Conservation (phyloP, 305 asterid species). For the Stenogyne calaminthoides region DNA sequence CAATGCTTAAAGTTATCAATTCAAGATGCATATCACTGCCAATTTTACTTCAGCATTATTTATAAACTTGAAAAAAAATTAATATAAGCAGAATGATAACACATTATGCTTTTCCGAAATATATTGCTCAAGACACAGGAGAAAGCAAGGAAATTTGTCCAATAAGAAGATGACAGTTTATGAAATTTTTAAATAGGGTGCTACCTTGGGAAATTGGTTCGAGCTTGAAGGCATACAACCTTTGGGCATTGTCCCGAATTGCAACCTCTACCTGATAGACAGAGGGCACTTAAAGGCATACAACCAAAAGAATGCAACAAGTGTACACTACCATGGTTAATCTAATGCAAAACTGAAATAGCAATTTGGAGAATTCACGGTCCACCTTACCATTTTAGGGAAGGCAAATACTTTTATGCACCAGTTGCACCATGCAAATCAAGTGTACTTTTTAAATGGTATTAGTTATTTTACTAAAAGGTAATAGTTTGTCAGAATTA, state of each 20-base stretch:
- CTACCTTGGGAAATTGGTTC: constrained; percentile 68
- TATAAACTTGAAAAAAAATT: constrained; percentile 16
- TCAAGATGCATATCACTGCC: constrained; percentile 19
- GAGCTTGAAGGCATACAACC: constrained; percentile 75
- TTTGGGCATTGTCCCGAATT: constrained; percentile 88
- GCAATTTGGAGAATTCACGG: not conserved
- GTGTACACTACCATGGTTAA: constrained; percentile 2
- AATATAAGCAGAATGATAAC: constrained; percentile 3
- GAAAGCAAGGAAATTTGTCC: not conserved
- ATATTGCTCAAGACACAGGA: constrained; percentile 16
- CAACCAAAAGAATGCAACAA: constrained; percentile 14
- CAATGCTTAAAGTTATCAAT: constrained; percentile 15
- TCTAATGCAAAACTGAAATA: constrained; percentile 15
- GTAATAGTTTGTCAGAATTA: too few species aligned
- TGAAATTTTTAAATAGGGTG: constrained; percentile 8
- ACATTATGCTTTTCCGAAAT: not conserved
- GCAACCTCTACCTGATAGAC: constrained; percentile 88
- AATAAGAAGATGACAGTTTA: constrained; percentile 18
- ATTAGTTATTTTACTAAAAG: too few species aligned
- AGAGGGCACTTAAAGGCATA: constrained; percentile 25
- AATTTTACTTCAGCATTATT: constrained; percentile 20
- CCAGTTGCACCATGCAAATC: too few species aligned
- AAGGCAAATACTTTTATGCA: too few species aligned
- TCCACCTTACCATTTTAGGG: not conserved
- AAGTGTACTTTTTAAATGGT: too few species aligned